Conservation (phyloP, 2,329 filamentous ascomycete species). For the Colletotrichum tamarilloi region DNA sequence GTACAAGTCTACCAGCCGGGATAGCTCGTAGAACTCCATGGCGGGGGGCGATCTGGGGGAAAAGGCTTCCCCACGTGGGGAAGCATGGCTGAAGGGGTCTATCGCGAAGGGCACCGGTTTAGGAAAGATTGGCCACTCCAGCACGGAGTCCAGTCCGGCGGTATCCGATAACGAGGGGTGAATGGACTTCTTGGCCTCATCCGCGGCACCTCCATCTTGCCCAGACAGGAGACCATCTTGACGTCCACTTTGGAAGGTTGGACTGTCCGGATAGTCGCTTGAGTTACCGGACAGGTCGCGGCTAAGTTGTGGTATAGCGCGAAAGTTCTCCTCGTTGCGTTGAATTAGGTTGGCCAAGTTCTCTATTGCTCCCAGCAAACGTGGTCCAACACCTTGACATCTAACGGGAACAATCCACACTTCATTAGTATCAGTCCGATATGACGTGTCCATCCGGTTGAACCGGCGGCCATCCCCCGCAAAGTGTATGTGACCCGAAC, state of each 20-base stretch:
- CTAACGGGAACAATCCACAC: neutral
- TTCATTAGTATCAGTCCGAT: constrained; percentile 14
- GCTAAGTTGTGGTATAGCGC: constrained; percentile 31
- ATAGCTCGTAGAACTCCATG: constrained; percentile 32
- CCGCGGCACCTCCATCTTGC: neutral
- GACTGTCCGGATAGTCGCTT: constrained; percentile 30
- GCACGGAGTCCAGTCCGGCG: constrained; percentile 32
- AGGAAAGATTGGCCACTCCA: constrained; percentile 32
- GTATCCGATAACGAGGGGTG: constrained; percentile 17
- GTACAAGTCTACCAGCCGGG: constrained; percentile 24
- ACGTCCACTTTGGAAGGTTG: constrained; percentile 7
- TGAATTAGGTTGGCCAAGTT: constrained; percentile 33
- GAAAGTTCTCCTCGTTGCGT: constrained; percentile 33
- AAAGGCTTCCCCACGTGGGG: constrained; percentile 18
- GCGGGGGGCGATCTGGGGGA: constrained; percentile 24
- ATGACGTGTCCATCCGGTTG: neutral
- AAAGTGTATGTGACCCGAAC: neutral
- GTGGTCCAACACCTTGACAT: constrained; percentile 31
- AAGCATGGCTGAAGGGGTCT: constrained; percentile 22
- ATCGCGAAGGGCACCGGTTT: constrained; percentile 31
- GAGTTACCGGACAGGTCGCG: constrained; percentile 31
- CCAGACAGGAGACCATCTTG: neutral
- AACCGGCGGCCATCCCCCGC: neutral
- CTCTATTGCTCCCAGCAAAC: constrained; percentile 29
- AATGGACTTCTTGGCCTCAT: neutral